Evolutionary conservation across 805 yeast genomes (phyloP).

Genomic region (Yarrowia sp.): DNA sequence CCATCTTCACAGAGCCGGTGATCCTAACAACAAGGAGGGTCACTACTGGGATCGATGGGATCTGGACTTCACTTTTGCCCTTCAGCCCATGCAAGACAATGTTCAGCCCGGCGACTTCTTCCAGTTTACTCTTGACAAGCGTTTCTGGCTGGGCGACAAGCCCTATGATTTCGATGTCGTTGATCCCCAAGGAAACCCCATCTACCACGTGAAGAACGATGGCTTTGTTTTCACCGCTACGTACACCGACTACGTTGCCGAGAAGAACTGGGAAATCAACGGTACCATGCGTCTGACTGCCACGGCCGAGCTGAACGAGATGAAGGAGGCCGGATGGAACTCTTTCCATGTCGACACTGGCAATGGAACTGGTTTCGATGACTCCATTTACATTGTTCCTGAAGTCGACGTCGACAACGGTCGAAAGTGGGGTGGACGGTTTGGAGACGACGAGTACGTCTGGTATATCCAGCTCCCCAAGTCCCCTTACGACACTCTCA

Average conservation of each 20-base stretch:
- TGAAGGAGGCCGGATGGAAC: slow-evolving; percentile 4
- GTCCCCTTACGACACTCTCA: slow-evolving; percentile 7
- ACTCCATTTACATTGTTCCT: slow-evolving; percentile 8
- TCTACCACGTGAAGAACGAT: slow-evolving; percentile 21
- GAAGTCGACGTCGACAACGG: neutral
- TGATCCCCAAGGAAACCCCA: slow-evolving; percentile 13
- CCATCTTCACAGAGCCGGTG: neutral
- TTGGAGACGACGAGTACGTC: slow-evolving; percentile 3
- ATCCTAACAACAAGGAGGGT: slow-evolving; percentile 14
- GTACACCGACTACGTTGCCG: slow-evolving; percentile 14
- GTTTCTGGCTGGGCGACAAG: slow-evolving; percentile 21
- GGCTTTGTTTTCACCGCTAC: slow-evolving; percentile 1
- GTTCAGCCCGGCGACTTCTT: slow-evolving; percentile 33
- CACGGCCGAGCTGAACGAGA: slow-evolving; percentile 20
- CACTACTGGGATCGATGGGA: slow-evolving; percentile 24
- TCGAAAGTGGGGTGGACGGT: slow-evolving; percentile 2
- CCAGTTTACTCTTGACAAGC: slow-evolving; percentile 20
- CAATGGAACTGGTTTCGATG: slow-evolving; percentile 4
- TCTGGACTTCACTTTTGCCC: slow-evolving; percentile 6
- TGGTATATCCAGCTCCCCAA: slow-evolving; percentile 28
- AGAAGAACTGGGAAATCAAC: slow-evolving; percentile 22
- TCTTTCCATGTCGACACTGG: slow-evolving; percentile 13
- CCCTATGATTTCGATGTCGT: slow-evolving; percentile 28
- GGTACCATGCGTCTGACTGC: slow-evolving; percentile 16
- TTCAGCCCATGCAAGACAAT: slow-evolving; percentile 12